Evolutionary conservation across 2,329 filamentous ascomycete genomes (phyloP).

Genomic region (Scopulariopsis brevicaulis): DNA sequence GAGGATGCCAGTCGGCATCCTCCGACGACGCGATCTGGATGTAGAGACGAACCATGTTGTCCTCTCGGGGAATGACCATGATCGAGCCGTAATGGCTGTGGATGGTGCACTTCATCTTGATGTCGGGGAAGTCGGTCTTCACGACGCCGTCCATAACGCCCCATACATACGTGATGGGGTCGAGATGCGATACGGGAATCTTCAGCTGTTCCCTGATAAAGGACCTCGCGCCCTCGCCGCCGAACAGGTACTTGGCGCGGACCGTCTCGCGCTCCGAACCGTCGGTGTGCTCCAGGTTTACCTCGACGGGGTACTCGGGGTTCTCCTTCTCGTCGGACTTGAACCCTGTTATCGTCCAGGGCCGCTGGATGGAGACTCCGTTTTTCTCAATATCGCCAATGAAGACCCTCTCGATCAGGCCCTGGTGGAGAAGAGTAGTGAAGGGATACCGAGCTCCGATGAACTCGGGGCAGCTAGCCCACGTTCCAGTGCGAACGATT

Average conservation of each 20-base stretch:
- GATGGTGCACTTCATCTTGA: conserved; percentile 69
- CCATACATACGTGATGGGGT: conserved; percentile 63
- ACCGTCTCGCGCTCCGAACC: conserved; percentile 57
- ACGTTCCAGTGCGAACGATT: conserved; percentile 58
- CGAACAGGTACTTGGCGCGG: conserved; percentile 58
- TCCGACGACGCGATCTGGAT: conserved; percentile 55
- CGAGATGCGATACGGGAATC: conserved; percentile 61
- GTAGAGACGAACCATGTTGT: conserved; percentile 53
- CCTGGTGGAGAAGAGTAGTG: conserved; percentile 61
- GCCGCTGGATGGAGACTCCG: conserved; percentile 47
- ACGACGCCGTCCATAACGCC: conserved; percentile 67
- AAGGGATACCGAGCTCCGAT: conserved; percentile 62
- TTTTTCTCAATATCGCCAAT: conserved; percentile 54
- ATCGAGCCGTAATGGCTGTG: conserved; percentile 65
- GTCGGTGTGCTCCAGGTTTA: conserved; percentile 66
- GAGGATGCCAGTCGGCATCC: conserved; percentile 48
- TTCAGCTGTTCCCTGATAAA: conserved; percentile 52
- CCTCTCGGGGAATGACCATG: conserved; percentile 64
- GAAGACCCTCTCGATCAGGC: conserved; percentile 59
- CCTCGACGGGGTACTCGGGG: conserved; percentile 66
- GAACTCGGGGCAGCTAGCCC: conserved; percentile 83
- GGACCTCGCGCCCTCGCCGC: conserved; percentile 60
- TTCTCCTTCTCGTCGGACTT: conserved; percentile 42
- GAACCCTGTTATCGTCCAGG: conserved; percentile 54
- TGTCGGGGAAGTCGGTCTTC: conserved; percentile 65